phyloP scores from a whole-genome alignment of 164 flowering plant genomes.

The Platanus orientalis region DNA sequence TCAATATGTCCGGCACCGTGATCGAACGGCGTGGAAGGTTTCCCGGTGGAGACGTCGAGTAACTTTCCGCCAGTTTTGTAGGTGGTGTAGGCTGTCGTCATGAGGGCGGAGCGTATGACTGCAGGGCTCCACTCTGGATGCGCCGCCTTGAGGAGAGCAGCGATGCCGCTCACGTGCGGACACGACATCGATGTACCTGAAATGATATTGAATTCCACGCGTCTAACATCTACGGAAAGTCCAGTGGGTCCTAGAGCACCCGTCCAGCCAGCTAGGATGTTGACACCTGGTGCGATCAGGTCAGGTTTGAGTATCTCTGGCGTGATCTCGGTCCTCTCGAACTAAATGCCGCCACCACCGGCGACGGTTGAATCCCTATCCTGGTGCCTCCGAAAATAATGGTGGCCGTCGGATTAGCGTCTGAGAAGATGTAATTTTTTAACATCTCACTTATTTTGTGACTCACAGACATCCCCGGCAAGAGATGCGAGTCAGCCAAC shows the following conservation, averaged over 20 bases:
- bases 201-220: slow-evolving; percentile 44
- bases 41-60: slow-evolving; percentile 49
- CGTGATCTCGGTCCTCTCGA: slow-evolving; percentile 65
- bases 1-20: too few species aligned
- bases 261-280: slow-evolving; percentile 91
- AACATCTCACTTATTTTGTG: slow-evolving; percentile 44
- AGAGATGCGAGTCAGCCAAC: slow-evolving; percentile 70
- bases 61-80: slow-evolving; percentile 48
- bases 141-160: too few species aligned
- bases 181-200: too few species aligned
- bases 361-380: slow-evolving; percentile 58
- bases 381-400: too few species aligned
- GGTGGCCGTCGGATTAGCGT: slow-evolving; percentile 50
- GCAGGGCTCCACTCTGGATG: too few species aligned
- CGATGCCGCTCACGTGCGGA: too few species aligned
- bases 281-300: too few species aligned
- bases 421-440: slow-evolving; percentile 44
- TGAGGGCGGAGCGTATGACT: too few species aligned
- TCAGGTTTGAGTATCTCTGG: too few species aligned
- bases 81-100: too few species aligned
- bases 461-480: slow-evolving; percentile 61
- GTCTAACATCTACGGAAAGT: slow-evolving; percentile 38
- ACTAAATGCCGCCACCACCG: too few species aligned
- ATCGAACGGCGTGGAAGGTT: slow-evolving; percentile 56
- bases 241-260: slow-evolving; percentile 61